Percentiles rank a stretch among this genome's conserved stretches.
Conservation (phyloP, 2,329 filamentous ascomycete genomes). For the Alternaria gaisen region DNA sequence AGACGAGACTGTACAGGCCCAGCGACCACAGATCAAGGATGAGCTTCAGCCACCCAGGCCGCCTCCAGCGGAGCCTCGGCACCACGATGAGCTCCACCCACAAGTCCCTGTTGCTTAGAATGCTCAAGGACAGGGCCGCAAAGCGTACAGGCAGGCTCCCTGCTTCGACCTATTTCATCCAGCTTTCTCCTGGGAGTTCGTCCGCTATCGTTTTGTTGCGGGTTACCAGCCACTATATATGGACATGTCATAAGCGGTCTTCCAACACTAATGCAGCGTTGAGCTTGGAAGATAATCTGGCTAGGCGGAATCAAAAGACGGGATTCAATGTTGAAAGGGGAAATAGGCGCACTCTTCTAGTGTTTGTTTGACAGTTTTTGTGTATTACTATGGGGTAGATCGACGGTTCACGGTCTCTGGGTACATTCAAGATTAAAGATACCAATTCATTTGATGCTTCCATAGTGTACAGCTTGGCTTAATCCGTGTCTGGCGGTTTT, state of each 20-base stretch:
- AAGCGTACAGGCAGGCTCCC: background rate
- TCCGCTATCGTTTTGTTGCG: background rate
- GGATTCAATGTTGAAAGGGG: background rate
- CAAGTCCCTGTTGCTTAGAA: conserved; percentile 17
- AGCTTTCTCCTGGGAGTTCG: background rate
- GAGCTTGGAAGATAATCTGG: background rate
- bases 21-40: conserved; percentile 14
- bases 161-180: background rate
- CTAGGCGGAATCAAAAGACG: background rate
- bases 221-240: background rate
- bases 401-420: background rate
- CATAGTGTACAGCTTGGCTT: conserved; percentile 14
- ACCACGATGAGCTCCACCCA: conserved; percentile 7
- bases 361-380: background rate
- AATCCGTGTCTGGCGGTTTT: background rate
- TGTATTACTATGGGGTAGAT: conserved; percentile 10
- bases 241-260: background rate
- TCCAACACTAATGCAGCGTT: background rate
- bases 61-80: conserved; percentile 18
- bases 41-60: conserved; percentile 4
- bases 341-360: background rate
- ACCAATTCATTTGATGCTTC: conserved; percentile 23
- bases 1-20: conserved; percentile 31
- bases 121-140: background rate
- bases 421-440: conserved; percentile 23